Conservation (phyloP, 495 filamentous ascomycete genomes). For the Penicillium waksmanii region DNA sequence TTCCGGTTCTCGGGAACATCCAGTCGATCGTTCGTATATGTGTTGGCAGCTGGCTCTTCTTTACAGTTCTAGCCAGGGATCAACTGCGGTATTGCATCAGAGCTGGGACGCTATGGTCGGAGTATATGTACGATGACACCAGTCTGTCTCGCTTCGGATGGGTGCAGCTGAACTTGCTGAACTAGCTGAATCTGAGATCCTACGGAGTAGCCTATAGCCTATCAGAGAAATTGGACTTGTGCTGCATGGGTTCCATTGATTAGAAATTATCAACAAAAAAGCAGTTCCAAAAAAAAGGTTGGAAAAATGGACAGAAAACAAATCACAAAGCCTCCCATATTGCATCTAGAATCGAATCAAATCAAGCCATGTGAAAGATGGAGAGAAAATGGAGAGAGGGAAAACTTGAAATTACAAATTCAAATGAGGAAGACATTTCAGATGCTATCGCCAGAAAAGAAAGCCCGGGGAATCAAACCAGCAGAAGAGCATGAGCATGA, state of each 20-base stretch:
- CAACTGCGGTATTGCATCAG: constrained; percentile 24
- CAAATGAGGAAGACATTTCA: constrained; percentile 7
- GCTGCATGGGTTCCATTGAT: constrained; percentile 13
- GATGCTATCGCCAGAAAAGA: constrained; percentile 20
- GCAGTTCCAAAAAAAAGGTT: constrained; percentile 9
- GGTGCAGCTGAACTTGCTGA: background rate
- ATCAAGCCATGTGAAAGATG: background rate
- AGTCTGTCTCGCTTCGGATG: background rate
- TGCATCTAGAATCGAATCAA: constrained; percentile 27
- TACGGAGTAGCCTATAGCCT: background rate
- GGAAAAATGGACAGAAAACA: constrained; percentile 5
- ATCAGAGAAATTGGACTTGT: background rate
- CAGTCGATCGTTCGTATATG: constrained; percentile 1
- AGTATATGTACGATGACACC: constrained; percentile 21
- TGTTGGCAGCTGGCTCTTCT: background rate
- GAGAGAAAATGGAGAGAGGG: constrained; percentile 9
- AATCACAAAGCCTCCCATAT: constrained; percentile 25
- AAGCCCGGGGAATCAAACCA: constrained; percentile 27
- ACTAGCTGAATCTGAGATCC: background rate
- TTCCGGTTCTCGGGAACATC: too few relatives aligned
- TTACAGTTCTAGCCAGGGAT: background rate
- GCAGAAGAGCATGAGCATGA: constrained; percentile 24
- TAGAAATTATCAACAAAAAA: constrained; percentile 25
- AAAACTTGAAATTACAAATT: constrained; percentile 10
- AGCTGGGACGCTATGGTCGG: constrained; percentile 4